Conservation (phyloP, 192 early-diverging fungal species). For the Funneliformis geosporum region DNA sequence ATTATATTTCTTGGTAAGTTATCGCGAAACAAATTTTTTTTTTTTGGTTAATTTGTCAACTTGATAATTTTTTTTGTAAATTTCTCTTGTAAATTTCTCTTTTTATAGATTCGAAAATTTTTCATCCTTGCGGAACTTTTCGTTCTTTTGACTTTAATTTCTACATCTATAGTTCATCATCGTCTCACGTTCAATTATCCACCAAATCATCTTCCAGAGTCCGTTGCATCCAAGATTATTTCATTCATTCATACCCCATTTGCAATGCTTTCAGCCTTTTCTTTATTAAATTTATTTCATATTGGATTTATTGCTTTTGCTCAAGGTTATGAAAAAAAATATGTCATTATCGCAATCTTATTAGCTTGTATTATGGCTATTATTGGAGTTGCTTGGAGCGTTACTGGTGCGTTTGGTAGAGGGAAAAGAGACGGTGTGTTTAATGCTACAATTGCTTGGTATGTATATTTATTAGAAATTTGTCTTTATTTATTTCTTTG, state of each 20-base stretch:
- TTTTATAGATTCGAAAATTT: background rate
- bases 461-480: background rate
- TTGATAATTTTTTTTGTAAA: background rate
- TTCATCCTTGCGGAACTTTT: background rate
- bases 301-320: slow-evolving; percentile 24
- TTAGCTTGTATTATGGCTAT: slow-evolving; percentile 4
- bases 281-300: slow-evolving; percentile 2
- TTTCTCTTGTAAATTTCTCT: background rate
- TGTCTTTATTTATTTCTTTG: background rate
- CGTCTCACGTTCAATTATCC: background rate
- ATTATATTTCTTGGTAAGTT: slow-evolving; percentile 17
- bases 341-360: background rate
- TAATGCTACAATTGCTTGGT: slow-evolving; percentile 29
- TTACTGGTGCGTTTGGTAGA: background rate
- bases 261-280: slow-evolving; percentile 12
- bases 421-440: slow-evolving; percentile 31
- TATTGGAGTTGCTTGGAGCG: slow-evolving; percentile 6
- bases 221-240: background rate
- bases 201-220: background rate
- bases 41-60: background rate
- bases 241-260: slow-evolving; percentile 18
- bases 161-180: slow-evolving; percentile 3
- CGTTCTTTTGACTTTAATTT: background rate
- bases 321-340: background rate
- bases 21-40: background rate